A percentile compares a stretch with the other conserved stretches of the same genome.
Conservation (phyloP, 2,329 filamentous ascomycete species). For the Alternaria brassicicola region DNA sequence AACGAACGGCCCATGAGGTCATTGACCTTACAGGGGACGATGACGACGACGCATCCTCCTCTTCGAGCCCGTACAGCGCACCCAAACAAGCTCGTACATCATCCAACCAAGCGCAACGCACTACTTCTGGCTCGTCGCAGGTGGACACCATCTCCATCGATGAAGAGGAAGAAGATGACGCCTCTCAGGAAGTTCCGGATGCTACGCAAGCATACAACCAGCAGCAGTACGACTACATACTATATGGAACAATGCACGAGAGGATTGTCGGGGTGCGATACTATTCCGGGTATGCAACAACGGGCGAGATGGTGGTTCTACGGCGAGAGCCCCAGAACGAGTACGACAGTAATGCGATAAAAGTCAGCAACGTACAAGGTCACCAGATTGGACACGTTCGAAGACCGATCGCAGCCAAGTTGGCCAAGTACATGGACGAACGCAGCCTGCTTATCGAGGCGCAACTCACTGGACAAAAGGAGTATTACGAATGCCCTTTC, state of each 20-base stretch:
- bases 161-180: constrained; percentile 40
- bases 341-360: constrained; percentile 69
- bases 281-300: constrained; percentile 45
- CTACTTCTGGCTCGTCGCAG: constrained; percentile 32
- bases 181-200: constrained; percentile 37
- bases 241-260: constrained; percentile 51
- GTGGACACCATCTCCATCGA: constrained; percentile 33
- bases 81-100: constrained; percentile 39
- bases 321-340: constrained; percentile 70
- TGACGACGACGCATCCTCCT: constrained; percentile 7
- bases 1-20: constrained; percentile 9
- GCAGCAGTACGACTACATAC: constrained; percentile 28
- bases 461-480: constrained; percentile 69
- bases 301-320: constrained; percentile 42
- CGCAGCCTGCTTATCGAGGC: constrained; percentile 69
- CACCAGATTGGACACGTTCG: constrained; percentile 81
- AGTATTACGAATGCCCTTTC: constrained; percentile 73
- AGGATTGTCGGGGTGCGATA: constrained; percentile 65
- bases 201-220: constrained; percentile 34
- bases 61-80: constrained; percentile 18
- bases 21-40: constrained; percentile 17
- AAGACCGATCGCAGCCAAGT: constrained; percentile 67
- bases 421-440: constrained; percentile 69
- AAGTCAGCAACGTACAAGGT: constrained; percentile 76
- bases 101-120: constrained; percentile 10